Conservation (phyloP, 768 basidiomycete species). For the Mycena crocata region DNA sequence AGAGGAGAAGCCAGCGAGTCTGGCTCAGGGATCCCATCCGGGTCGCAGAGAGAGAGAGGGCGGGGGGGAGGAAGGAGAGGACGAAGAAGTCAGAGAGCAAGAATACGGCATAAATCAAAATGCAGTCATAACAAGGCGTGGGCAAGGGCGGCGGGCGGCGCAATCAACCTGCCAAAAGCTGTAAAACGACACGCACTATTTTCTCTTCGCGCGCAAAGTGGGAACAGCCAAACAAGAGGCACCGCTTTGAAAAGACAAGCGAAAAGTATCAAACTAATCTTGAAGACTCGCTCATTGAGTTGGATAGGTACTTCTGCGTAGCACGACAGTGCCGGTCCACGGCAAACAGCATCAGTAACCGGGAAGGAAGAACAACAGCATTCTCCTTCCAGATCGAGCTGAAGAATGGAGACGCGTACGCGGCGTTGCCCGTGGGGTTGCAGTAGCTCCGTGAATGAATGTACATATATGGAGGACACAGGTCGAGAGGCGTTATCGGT, state of each 20-base stretch:
- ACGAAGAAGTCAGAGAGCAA: background rate
- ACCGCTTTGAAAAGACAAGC: background rate
- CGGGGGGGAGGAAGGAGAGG: background rate
- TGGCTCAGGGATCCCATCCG: background rate
- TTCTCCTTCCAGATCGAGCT: constrained; percentile 17
- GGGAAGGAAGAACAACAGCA: background rate
- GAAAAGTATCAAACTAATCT: too few relatives aligned
- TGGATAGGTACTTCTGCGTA: background rate
- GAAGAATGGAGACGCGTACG: constrained; percentile 16
- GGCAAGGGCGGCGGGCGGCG: constrained; percentile 17
- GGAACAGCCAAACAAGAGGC: background rate
- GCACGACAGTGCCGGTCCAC: background rate
- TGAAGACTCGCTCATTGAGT: background rate
- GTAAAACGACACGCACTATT: background rate
- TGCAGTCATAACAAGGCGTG: constrained; percentile 16
- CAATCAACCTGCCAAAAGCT: constrained; percentile 8
- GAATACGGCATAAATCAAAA: background rate
- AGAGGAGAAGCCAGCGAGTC: constrained; percentile 2
- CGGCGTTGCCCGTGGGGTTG: constrained; percentile 3
- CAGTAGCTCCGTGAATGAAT: background rate
- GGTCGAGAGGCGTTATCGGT: constrained; percentile 8
- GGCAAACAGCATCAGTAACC: background rate
- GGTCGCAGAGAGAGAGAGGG: too few relatives aligned
- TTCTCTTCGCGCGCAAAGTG: background rate
- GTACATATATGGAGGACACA: background rate